Conservation (phyloP, 1,139 yeast species). For the Protomyces gravidus region DNA sequence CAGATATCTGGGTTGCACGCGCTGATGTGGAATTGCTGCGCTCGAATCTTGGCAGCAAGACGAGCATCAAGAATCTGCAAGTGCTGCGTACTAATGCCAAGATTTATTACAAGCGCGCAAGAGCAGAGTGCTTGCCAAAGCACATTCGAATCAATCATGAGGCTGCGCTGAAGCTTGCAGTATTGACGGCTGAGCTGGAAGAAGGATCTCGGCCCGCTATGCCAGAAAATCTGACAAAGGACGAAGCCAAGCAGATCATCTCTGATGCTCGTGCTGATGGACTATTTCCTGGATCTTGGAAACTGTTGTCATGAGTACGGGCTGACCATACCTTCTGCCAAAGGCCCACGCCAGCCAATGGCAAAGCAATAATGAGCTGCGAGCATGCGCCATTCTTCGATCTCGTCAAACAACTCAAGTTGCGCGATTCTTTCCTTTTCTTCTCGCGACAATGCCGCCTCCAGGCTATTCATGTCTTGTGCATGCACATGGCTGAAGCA, state of each 20-base stretch:
- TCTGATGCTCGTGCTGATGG: conserved; percentile 23
- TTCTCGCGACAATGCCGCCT: conserved; percentile 50
- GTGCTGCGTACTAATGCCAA: conserved; percentile 15
- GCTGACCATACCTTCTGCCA: background rate
- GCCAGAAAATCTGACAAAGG: conserved; percentile 4
- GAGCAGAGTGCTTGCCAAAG: conserved; percentile 22
- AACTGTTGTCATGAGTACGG: background rate
- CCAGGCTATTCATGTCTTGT: conserved; percentile 59
- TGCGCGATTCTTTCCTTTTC: conserved; percentile 47
- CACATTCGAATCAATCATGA: conserved; percentile 4
- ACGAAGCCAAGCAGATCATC: conserved; percentile 20
- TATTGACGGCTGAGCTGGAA: conserved; percentile 11
- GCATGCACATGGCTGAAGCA: conserved; percentile 40
- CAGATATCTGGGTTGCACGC: conserved; percentile 8
- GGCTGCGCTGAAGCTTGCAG: conserved; percentile 18
- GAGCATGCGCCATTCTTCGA: conserved; percentile 74
- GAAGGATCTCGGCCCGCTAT: background rate
- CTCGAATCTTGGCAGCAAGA: background rate
- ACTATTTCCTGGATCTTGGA: conserved; percentile 14
- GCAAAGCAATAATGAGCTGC: conserved; percentile 71
- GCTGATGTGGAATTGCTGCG: conserved; percentile 23
- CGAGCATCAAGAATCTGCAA: conserved; percentile 1
- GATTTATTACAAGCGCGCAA: conserved; percentile 18
- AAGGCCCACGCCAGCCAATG: conserved; percentile 33
- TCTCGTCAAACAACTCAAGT: conserved; percentile 79